A percentile compares a stretch with the other conserved stretches of the same genome.
Conservation (phyloP, 768 basidiomycete genomes). For the Psilocybe cyanescens region DNA sequence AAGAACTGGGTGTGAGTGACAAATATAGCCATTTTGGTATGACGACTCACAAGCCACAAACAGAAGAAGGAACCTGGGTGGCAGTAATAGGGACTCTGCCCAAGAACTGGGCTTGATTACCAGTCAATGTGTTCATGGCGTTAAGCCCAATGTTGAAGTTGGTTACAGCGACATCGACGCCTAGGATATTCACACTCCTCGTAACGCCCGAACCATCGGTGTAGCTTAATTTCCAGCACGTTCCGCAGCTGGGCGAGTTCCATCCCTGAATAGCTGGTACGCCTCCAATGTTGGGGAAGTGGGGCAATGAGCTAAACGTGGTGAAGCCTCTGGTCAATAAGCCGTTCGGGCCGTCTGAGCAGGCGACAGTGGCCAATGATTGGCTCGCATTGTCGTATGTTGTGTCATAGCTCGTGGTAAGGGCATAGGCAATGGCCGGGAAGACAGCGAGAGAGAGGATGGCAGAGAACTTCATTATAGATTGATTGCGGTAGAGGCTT, state of each 20-base stretch:
- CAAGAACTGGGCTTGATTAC: slow-evolving; percentile 44
- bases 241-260: slow-evolving; percentile 57
- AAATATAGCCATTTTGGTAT: not conserved
- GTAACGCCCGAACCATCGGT: slow-evolving; percentile 30
- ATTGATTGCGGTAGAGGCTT: not conserved
- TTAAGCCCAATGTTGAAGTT: slow-evolving; percentile 52
- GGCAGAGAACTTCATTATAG: slow-evolving; percentile 37
- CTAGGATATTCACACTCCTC: slow-evolving; percentile 50
- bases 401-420: slow-evolving; percentile 45
- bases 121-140: slow-evolving; percentile 60
- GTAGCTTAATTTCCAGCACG: slow-evolving; percentile 64
- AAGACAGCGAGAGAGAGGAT: slow-evolving; percentile 22
- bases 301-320: slow-evolving; percentile 55
- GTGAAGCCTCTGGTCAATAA: slow-evolving; percentile 47
- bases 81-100: slow-evolving; percentile 53
- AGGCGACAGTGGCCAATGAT: slow-evolving; percentile 47
- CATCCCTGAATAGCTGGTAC: slow-evolving; percentile 52
- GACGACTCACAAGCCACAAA: slow-evolving; percentile 48
- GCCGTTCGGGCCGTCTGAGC: slow-evolving; percentile 58
- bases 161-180: slow-evolving; percentile 51
- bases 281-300: slow-evolving; percentile 65
- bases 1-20: not conserved
- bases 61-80: slow-evolving; percentile 44
- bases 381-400: slow-evolving; percentile 47
- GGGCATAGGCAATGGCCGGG: slow-evolving; percentile 27